Base-by-base conservation (phyloP, 2,329 filamentous ascomycete genomes). In the Fusarium sp. region DNA sequence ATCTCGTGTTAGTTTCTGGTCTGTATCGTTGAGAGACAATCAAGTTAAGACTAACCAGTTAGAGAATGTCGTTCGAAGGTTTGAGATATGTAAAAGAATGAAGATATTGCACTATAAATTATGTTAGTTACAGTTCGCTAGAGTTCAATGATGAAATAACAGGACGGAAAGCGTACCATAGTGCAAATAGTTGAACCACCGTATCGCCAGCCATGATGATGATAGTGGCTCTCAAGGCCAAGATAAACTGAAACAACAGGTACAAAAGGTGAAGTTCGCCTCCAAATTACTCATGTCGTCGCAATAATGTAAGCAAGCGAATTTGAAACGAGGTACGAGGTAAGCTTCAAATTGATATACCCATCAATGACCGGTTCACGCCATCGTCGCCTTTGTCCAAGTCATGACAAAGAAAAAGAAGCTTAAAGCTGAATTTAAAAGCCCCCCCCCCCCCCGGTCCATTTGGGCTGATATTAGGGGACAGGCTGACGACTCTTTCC, bases 21-120 rank as follows among this genome's bases (percentile, higher is more conserved):
- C 15, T 34, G 52, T 33, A 6, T 47, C 28, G 31, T 15, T 15
- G 9, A 13, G 23, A 46, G 28, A 38, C 23, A 28, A 28, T 23
- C 37, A 53, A 30, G 44, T 53, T 23, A 20, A 44, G 16, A 65
- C 76, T 57, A 74, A 85, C 85, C 83, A 65, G 83, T 81, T 54
- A 86, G 76, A 20, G 82, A 83, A 69, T 86, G 84, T 38, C 80
- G 79, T 59, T 85, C 81, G 13, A 85, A 73, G 8, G 79, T 82
- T 63, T 80, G 77, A 4, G 80, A 81, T 15, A 86, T 78, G 77
- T 83, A 86, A 42, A 82, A 72, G 72, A 86, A 85, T 4, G 83
- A 85, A 45, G 78, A 71, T 15, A 84, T 71, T 63, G 83, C 81
- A 72, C 84, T 86, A 28, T 33, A 15, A 34, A 37, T 26, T n/a